Conservation (phyloP, 2,329 filamentous ascomycete genomes). For the Botrytis hyacinthi region DNA sequence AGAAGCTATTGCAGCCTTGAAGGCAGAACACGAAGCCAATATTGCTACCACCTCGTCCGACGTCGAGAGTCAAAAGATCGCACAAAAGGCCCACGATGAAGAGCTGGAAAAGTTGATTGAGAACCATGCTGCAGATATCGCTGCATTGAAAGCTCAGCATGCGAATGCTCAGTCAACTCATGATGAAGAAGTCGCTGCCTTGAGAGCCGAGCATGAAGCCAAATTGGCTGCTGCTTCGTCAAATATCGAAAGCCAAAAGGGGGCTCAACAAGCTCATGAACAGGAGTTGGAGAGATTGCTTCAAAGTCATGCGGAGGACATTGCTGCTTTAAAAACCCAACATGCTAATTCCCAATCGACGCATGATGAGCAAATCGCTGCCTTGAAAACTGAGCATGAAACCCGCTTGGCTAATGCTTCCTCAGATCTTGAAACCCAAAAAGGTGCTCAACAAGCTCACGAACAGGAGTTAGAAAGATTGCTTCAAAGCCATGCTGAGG, state of each 20-base stretch:
- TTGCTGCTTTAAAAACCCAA: slow-evolving; percentile 42
- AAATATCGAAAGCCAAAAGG: neutral
- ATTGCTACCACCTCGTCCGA: neutral
- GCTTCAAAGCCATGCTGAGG: slow-evolving; percentile 45
- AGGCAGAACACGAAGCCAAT: neutral
- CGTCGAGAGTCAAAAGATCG: slow-evolving; percentile 26
- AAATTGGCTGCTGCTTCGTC: neutral
- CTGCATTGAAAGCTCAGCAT: slow-evolving; percentile 45
- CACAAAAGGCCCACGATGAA: slow-evolving; percentile 47
- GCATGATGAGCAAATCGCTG: slow-evolving; percentile 46
- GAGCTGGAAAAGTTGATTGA: slow-evolving; percentile 55
- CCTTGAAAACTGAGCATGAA: slow-evolving; percentile 35
- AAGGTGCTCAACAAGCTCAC: neutral
- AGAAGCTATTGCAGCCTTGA: slow-evolving; percentile 47
- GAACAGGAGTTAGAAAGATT: neutral
- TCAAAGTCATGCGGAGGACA: slow-evolving; percentile 49
- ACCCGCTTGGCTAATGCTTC: neutral
- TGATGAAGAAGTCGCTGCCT: slow-evolving; percentile 49
- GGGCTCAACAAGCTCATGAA: slow-evolving; percentile 48
- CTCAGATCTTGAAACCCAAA: neutral
- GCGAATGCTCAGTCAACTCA: slow-evolving; percentile 55
- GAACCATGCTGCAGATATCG: slow-evolving; percentile 47
- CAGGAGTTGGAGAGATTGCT: slow-evolving; percentile 54
- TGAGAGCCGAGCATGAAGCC: neutral
- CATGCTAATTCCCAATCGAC: slow-evolving; percentile 45